Evolutionary conservation across 2,329 filamentous ascomycete genomes (phyloP).

Genomic region (Lachnellula occidentalis): DNA sequence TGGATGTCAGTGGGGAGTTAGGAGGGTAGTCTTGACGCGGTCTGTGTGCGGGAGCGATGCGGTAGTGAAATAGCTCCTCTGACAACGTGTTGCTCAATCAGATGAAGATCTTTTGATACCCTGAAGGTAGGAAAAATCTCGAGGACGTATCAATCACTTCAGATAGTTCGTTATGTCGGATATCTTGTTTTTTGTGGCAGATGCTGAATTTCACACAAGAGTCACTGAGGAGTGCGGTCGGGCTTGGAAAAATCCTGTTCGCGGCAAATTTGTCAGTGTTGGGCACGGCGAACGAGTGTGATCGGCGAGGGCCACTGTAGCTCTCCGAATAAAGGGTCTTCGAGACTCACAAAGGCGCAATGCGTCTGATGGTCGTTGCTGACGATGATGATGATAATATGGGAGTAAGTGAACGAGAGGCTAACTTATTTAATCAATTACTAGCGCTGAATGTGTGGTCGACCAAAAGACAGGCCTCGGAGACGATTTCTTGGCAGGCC

Average conservation of each 20-base stretch:
- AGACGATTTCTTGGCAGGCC: slow-evolving; percentile 14
- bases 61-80: neutral
- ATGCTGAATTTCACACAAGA: slow-evolving; percentile 8
- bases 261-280: slow-evolving; percentile 2
- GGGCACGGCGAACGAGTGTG: slow-evolving; percentile 2
- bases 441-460: slow-evolving; percentile 15
- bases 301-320: slow-evolving; percentile 2
- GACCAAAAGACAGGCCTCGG: slow-evolving; percentile 9
- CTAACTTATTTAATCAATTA: slow-evolving; percentile 19
- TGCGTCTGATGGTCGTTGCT: slow-evolving; percentile 1
- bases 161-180: slow-evolving; percentile 5
- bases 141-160: slow-evolving; percentile 1
- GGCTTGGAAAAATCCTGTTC: slow-evolving; percentile 3
- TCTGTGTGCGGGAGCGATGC: neutral
- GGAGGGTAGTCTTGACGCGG: neutral
- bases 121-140: slow-evolving; percentile 1
- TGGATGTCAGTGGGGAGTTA: slow-evolving; percentile 3
- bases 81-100: neutral
- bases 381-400: slow-evolving; percentile 6
- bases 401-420: slow-evolving; percentile 11
- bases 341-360: neutral
- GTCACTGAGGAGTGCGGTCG: neutral
- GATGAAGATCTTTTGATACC: neutral
- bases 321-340: slow-evolving; percentile 7
- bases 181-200: slow-evolving; percentile 14